Evolutionary conservation across 2,329 filamentous ascomycete genomes (phyloP).

Genomic region (Pyricularia sp.): DNA sequence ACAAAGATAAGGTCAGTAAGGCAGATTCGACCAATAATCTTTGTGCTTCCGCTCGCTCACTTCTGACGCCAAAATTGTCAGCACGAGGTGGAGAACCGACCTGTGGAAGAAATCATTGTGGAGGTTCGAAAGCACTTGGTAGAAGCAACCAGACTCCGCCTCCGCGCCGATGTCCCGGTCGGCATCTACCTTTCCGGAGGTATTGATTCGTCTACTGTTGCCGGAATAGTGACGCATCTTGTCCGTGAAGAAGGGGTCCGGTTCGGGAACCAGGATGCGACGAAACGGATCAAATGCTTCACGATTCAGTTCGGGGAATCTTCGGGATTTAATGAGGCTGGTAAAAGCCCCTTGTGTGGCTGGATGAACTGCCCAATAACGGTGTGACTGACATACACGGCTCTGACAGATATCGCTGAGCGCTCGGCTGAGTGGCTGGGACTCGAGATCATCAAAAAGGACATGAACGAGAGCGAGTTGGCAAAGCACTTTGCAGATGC

Average conservation of each 20-base stretch:
- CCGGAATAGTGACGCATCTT: slow-evolving; percentile 45
- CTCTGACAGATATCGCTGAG: slow-evolving; percentile 18
- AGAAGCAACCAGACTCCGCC: slow-evolving; percentile 40
- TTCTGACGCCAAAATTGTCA: too few species aligned
- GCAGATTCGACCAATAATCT: too few species aligned
- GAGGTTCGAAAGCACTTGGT: slow-evolving; percentile 38
- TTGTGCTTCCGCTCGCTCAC: too few species aligned
- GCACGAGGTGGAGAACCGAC: slow-evolving; percentile 27
- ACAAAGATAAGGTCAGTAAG: slow-evolving; percentile 35
- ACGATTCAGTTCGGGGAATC: slow-evolving; percentile 41
- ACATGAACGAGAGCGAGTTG: slow-evolving; percentile 18
- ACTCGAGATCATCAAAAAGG: slow-evolving; percentile 16
- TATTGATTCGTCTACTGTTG: slow-evolving; percentile 46
- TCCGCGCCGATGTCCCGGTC: slow-evolving; percentile 47
- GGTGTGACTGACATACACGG: background rate
- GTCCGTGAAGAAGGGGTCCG: slow-evolving; percentile 33
- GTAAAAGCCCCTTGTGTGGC: slow-evolving; percentile 12
- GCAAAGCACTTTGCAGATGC: slow-evolving; percentile 20
- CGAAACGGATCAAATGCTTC: slow-evolving; percentile 27
- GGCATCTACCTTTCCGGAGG: slow-evolving; percentile 49
- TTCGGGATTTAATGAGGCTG: slow-evolving; percentile 39
- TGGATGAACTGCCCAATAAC: background rate
- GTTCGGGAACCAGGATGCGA: slow-evolving; percentile 31
- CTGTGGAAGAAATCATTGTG: slow-evolving; percentile 38
- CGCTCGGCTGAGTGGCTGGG: slow-evolving; percentile 23